A percentile compares a stretch with the other conserved stretches of the same genome.
These are phyloP conservation scores for Pugionium cornutum DNA, from an alignment of 345 rosid genomes.

Conservation along the genomic window DNA sequence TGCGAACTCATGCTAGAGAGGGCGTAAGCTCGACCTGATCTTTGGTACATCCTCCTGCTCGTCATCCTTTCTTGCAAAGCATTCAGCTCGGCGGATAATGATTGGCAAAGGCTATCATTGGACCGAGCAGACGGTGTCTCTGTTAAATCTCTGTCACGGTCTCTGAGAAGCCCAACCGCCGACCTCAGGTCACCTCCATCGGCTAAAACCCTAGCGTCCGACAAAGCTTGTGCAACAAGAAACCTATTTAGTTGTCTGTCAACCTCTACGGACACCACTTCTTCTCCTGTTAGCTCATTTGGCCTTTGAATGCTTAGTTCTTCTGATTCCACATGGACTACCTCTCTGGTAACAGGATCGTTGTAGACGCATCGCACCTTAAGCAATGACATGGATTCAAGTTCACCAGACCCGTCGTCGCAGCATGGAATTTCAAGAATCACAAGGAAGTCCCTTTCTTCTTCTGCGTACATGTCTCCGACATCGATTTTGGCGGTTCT, in stretches of 20 bases:
- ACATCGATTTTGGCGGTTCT: constrained; percentile 57
- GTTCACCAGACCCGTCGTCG: constrained; percentile 37
- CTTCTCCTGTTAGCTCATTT: constrained; percentile 44
- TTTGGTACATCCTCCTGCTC: constrained; percentile 28
- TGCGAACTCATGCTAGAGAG: constrained; percentile 40
- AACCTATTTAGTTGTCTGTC: constrained; percentile 84
- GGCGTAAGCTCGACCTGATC: constrained; percentile 38
- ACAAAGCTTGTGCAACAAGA: constrained; percentile 76
- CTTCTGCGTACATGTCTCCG: constrained; percentile 96
- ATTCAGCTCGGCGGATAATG: constrained; percentile 29
- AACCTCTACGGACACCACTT: constrained; percentile 69
- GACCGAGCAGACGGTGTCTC: constrained; percentile 34
- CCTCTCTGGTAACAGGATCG: constrained; percentile 63
- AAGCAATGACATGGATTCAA: constrained; percentile 57
- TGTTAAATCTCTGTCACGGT: constrained; percentile 27
- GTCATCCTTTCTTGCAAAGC: constrained; percentile 43
- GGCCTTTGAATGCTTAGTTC: constrained; percentile 63
- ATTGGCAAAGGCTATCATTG: constrained; percentile 27
- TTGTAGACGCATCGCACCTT: constrained; percentile 67
- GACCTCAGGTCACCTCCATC: constrained; percentile 61
- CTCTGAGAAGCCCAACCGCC: constrained; percentile 50
- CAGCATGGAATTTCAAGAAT: constrained; percentile 59
- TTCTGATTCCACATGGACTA: constrained; percentile 45
- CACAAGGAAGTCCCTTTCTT: constrained; percentile 88
- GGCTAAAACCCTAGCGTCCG: constrained; percentile 72